Percentiles rank a stretch among this genome's conserved stretches.
Evolutionary conservation across 2,329 filamentous ascomycete species (phyloP).

Genomic region (Ascochyta clinopodiicola): DNA sequence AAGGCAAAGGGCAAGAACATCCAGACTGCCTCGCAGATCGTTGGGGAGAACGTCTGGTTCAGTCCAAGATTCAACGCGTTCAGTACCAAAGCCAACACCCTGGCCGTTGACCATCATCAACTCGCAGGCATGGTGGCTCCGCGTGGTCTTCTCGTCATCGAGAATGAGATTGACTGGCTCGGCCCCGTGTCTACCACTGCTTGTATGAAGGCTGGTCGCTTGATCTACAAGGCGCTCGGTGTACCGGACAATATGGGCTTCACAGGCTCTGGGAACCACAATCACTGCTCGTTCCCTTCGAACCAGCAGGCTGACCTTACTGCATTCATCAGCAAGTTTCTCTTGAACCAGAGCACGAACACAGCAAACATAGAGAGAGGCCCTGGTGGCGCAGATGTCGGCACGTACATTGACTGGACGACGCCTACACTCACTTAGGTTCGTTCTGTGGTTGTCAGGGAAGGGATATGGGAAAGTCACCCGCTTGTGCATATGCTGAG

Average conservation of each 20-base stretch:
- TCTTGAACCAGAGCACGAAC: constrained; percentile 36
- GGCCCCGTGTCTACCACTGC: constrained; percentile 63
- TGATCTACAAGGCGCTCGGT: constrained; percentile 63
- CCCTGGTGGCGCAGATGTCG: constrained; percentile 37
- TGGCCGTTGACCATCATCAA: constrained; percentile 66
- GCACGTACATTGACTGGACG: constrained; percentile 48
- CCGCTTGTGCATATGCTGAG: neutral
- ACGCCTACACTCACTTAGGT: constrained; percentile 42
- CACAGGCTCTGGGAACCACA: constrained; percentile 61
- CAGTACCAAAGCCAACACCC: constrained; percentile 52
- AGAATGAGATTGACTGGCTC: constrained; percentile 67
- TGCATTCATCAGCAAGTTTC: constrained; percentile 63
- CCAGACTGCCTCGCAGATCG: constrained; percentile 65
- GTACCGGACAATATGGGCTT: constrained; percentile 64
- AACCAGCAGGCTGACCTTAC: constrained; percentile 60
- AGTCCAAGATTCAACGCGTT: constrained; percentile 62
- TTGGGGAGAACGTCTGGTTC: constrained; percentile 70
- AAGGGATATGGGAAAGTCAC: neutral
- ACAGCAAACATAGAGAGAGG: constrained; percentile 46
- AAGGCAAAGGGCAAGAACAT: constrained; percentile 63
- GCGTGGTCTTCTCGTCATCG: constrained; percentile 61
- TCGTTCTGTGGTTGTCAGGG: neutral
- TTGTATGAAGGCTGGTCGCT: constrained; percentile 63
- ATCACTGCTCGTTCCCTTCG: constrained; percentile 64
- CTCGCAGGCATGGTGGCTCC: constrained; percentile 64